Conservation (phyloP, 805 yeast genomes). For the Ogataea nakhonphanomensis region DNA sequence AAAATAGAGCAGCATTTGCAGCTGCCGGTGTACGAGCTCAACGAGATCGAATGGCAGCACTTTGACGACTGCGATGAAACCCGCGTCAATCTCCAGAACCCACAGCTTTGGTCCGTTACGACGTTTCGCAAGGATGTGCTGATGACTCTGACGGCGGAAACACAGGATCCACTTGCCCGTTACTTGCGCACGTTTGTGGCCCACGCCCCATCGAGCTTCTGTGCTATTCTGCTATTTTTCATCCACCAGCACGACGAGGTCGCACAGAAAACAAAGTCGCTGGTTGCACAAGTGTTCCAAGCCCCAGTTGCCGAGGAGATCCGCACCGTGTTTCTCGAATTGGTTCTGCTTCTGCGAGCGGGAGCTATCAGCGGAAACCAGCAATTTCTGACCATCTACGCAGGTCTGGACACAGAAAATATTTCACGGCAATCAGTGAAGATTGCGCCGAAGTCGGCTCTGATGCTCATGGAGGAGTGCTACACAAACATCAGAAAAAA, state of each 20-base stretch:
- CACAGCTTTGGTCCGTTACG: background rate
- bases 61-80: background rate
- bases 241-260: background rate
- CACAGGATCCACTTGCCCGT: constrained; percentile 5
- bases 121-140: background rate
- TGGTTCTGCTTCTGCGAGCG: constrained; percentile 37
- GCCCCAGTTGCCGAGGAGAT: constrained; percentile 8
- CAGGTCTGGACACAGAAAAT: constrained; percentile 28
- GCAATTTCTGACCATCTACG: constrained; percentile 31
- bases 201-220: constrained; percentile 31
- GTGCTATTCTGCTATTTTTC: constrained; percentile 12
- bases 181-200: constrained; percentile 28
- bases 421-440: constrained; percentile 34
- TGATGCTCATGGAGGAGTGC: constrained; percentile 48
- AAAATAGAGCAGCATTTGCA: no score
- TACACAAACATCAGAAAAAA: constrained; percentile 15
- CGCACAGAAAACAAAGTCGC: constrained; percentile 9
- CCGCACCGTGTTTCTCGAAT: constrained; percentile 27
- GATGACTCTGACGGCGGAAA: constrained; percentile 30
- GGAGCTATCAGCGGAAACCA: constrained; percentile 34
- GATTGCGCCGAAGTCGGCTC: constrained; percentile 39
- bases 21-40: background rate
- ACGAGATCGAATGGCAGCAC: background rate
- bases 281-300: constrained; percentile 16
- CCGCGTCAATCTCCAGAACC: background rate